These are phyloP conservation scores for Fusarium sp. DNA, from an alignment of 2,329 filamentous ascomycete species.

Conservation along the genomic window DNA sequence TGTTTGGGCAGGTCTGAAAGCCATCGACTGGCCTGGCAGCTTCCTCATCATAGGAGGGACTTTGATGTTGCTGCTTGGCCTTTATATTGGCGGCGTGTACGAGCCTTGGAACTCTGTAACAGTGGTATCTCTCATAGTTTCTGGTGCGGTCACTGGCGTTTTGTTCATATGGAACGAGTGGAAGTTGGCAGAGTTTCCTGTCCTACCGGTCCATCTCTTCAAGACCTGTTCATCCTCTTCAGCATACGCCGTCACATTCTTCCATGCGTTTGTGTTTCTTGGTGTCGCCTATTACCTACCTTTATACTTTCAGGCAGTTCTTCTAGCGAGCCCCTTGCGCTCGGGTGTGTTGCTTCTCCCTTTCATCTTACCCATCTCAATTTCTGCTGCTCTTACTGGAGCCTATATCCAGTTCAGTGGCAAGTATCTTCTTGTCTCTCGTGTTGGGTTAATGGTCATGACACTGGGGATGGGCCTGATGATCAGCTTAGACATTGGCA, in stretches of 20 bases:
- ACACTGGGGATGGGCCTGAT: conserved; percentile 67
- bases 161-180: conserved; percentile 70
- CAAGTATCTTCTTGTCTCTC: conserved; percentile 65
- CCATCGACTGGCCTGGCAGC: conserved; percentile 69
- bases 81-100: conserved; percentile 73
- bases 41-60: conserved; percentile 70
- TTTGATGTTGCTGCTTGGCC: conserved; percentile 74
- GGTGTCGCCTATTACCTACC: conserved; percentile 76
- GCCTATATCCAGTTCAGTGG: conserved; percentile 62
- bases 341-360: conserved; percentile 72
- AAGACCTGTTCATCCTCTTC: conserved; percentile 64
- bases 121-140: conserved; percentile 70
- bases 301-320: conserved; percentile 76
- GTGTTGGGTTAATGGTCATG: conserved; percentile 62
- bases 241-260: conserved; percentile 57
- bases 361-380: conserved; percentile 60
- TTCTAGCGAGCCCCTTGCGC: conserved; percentile 67
- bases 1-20: conserved; percentile 67
- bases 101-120: conserved; percentile 69
- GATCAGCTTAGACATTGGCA: conserved; percentile 62
- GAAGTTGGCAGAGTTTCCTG: conserved; percentile 69
- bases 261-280: conserved; percentile 68
- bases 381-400: conserved; percentile 54
- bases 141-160: conserved; percentile 60
- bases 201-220: conserved; percentile 75